Evolutionary conservation across 768 basidiomycete species (phyloP).

Genomic region (Cystobasidium onofrii): DNA sequence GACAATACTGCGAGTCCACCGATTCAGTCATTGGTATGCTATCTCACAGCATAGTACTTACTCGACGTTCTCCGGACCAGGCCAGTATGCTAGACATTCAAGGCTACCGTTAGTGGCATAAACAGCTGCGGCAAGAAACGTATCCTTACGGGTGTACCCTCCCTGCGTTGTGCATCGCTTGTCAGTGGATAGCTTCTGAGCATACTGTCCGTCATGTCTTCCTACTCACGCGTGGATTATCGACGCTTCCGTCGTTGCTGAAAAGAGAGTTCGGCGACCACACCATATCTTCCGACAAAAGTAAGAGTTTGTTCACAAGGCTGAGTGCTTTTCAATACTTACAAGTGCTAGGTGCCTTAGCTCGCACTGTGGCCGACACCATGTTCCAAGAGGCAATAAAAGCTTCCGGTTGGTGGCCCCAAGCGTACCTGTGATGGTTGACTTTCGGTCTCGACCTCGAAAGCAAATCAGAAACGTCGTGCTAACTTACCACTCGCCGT

Average conservation of each 20-base stretch:
- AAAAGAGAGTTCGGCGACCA: slow-evolving; percentile 29
- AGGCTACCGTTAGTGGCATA: slow-evolving; percentile 5
- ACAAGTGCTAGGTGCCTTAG: slow-evolving; percentile 31
- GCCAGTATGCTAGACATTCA: slow-evolving; percentile 28
- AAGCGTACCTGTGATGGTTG: slow-evolving; percentile 7
- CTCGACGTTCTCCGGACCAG: slow-evolving; percentile 27
- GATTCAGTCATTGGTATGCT: not conserved
- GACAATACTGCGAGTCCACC: slow-evolving; percentile 4
- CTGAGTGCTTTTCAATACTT: not conserved
- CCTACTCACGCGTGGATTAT: slow-evolving; percentile 9
- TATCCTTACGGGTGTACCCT: slow-evolving; percentile 11
- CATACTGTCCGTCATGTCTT: no score
- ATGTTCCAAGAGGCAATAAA: slow-evolving; percentile 27
- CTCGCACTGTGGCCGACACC: slow-evolving; percentile 27
- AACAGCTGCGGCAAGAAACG: not conserved
- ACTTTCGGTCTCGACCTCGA: no score
- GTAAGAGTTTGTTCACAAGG: not conserved
- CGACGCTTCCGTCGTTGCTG: not conserved
- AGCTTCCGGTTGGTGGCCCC: slow-evolving; percentile 32
- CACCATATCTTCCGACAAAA: slow-evolving; percentile 20
- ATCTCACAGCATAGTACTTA: not conserved
- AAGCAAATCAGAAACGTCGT: not conserved
- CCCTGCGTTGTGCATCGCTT: not conserved
- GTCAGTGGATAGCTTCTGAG: no score
- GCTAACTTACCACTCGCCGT: slow-evolving; percentile 1